These are phyloP conservation scores for Fusarium sp. DNA, from an alignment of 2,329 filamentous ascomycete genomes.

Conservation along the genomic window DNA sequence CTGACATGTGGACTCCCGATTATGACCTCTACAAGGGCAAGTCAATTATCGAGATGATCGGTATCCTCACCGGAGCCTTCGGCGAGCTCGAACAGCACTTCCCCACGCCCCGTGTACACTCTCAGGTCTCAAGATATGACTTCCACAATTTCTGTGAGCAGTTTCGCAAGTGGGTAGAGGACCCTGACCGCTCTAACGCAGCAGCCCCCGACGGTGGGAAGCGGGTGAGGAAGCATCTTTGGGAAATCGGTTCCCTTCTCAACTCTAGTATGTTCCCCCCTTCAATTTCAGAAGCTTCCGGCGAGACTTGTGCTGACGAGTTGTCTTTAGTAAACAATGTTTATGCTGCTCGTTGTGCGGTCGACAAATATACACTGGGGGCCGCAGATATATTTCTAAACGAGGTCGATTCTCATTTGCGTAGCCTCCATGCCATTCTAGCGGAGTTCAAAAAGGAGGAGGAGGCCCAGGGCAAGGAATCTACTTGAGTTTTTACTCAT, in stretches of 20 bases:
- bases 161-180: not conserved
- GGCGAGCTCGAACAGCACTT: not conserved
- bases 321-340: not conserved
- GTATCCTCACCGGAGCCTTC: not conserved
- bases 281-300: not conserved
- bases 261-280: fast-evolving
- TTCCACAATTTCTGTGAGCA: not conserved
- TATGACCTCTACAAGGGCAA: not conserved
- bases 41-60: not conserved
- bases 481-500: not conserved
- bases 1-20: not conserved
- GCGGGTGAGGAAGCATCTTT: not conserved
- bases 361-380: no score
- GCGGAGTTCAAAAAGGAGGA: not conserved
- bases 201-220: not conserved
- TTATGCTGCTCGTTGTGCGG: not conserved
- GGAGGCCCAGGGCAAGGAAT: not conserved
- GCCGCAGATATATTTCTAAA: not conserved
- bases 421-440: not conserved
- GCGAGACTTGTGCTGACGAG: not conserved
- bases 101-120: not conserved
- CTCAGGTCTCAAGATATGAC: not conserved
- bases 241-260: not conserved
- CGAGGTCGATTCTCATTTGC: not conserved
- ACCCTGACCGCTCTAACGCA: not conserved